Evolutionary conservation across 2,329 filamentous ascomycete species (phyloP), one percentile per base, ranked within the genome.

Genomic region (Aureobasidium sp.): DNA sequence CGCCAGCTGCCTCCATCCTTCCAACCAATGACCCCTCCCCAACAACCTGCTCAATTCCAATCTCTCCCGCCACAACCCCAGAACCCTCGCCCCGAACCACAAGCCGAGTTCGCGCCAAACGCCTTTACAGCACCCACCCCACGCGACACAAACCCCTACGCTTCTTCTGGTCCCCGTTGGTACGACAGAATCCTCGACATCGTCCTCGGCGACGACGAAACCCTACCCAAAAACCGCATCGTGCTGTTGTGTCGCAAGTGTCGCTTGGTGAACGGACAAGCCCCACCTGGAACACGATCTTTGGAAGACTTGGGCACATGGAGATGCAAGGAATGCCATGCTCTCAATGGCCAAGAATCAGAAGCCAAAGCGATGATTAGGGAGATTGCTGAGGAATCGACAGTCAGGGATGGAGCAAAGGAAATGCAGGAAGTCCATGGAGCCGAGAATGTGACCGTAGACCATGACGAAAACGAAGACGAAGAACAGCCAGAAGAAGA

Each of bases 171-270:
- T 12, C 70, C 72, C 11, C 87, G 89, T 71, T 99, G 94, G 94
- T 99, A 97, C 75, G 94, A 99, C 73, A 86, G 93, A 62, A 86
- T 99, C 59, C 80, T 99, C 62, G 94, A 99, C 70, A 84, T 96
- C 0, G 84, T 99, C 29, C 82, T 99, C 0, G 94, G 94, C 55
- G 94, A 99, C 71, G 94, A 99, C 70, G 94, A 99, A 75, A 95
- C 90, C 5, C 86, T 89, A 14, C 85, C 93, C 2, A 95, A 91
- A 78, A 97, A 97, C 74, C 86, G 94, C 20, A 85, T 96, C 63
- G 93, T 87, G 8, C 79, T 99, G 66, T 90, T 99, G 61, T 99
- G 94, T 76, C 75, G 79, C 36, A 80, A 83, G 42, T 99, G 94
- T 73, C 83, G 90, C 34, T 82, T 97, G 1, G 92, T 99, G 52